These are phyloP conservation scores for Puccinia hordei DNA, from an alignment of 1,284 basidiomycete genomes.

Conservation along the genomic window DNA sequence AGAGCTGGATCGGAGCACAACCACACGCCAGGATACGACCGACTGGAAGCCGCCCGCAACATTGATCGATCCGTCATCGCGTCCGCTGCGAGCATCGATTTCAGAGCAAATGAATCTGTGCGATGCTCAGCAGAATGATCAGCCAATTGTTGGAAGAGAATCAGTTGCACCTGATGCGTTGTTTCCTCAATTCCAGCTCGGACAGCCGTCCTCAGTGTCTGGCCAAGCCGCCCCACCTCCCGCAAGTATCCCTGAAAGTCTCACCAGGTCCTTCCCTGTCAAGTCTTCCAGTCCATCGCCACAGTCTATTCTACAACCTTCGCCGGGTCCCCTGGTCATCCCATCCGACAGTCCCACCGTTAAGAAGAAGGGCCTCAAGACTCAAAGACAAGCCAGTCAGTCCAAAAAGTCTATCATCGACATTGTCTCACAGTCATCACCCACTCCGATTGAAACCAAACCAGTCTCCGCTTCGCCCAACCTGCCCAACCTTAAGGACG, in stretches of 20 bases:
- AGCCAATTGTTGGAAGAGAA: not conserved
- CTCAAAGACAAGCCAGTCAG: not conserved
- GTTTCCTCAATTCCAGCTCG: slow-evolving; percentile 30
- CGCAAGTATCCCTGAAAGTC: not conserved
- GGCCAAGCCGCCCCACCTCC: not conserved
- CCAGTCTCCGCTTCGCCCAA: not conserved
- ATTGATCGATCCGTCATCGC: not conserved
- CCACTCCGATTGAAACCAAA: not conserved
- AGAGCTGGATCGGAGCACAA: not conserved
- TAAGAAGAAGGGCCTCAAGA: slow-evolving; percentile 21
- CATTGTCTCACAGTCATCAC: not conserved
- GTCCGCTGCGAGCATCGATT: slow-evolving; percentile 14
- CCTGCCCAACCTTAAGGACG: not conserved
- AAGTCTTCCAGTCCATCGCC: not conserved
- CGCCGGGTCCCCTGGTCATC: slow-evolving; percentile 1
- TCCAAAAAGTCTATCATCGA: not conserved
- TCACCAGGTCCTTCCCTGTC: not conserved
- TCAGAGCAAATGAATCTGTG: slow-evolving; percentile 13
- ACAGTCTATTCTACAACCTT: not conserved
- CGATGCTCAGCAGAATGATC: not conserved
- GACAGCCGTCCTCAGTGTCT: not conserved
- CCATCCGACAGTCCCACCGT: slow-evolving; percentile 22
- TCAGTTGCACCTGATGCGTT: slow-evolving; percentile 23
- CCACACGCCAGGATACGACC: not conserved
- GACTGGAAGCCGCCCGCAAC: slow-evolving; percentile 37